Evolutionary conservation across 805 yeast species (phyloP).

Genomic region (Saturnispora dispora): DNA sequence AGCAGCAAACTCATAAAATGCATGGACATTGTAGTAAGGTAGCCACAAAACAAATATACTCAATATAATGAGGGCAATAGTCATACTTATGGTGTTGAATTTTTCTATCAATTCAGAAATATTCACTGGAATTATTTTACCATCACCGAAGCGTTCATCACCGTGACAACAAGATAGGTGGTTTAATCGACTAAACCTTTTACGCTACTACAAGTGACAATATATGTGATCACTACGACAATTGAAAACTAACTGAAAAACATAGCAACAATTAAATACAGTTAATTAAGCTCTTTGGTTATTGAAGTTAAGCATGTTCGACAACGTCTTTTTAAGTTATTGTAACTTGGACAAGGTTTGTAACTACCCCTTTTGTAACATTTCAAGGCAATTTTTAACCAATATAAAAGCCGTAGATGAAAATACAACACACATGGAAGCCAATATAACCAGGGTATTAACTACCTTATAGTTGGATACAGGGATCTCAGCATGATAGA

Average conservation of each 20-base stretch:
- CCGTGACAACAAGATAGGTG: constrained; percentile 40
- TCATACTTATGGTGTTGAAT: constrained; percentile 39
- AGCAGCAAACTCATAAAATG: constrained; percentile 42
- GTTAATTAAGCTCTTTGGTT: constrained; percentile 31
- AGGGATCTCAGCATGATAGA: constrained; percentile 45
- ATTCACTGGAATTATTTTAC: constrained; percentile 25
- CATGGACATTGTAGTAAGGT: constrained; percentile 37
- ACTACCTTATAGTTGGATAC: constrained; percentile 41
- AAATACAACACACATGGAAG: constrained; percentile 37
- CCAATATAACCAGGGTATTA: constrained; percentile 45
- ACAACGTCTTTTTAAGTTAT: constrained; percentile 12
- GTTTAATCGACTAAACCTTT: constrained; percentile 35
- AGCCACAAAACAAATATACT: constrained; percentile 51
- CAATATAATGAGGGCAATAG: constrained; percentile 38
- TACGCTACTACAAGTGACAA: constrained; percentile 45
- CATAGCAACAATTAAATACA: constrained; percentile 34
- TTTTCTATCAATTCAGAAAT: constrained; percentile 36
- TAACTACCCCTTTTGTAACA: constrained; percentile 16
- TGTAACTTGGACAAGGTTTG: constrained; percentile 11
- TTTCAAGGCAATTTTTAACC: constrained; percentile 34
- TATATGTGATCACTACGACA: constrained; percentile 40
- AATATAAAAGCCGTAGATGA: constrained; percentile 29
- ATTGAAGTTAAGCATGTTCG: constrained; percentile 30
- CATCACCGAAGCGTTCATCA: constrained; percentile 35
- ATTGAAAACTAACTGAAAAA: constrained; percentile 42